Percentiles rank a stretch among this genome's conserved stretches.
Conservation (phyloP, 805 yeast genomes). For the Candida fluviatilis region DNA sequence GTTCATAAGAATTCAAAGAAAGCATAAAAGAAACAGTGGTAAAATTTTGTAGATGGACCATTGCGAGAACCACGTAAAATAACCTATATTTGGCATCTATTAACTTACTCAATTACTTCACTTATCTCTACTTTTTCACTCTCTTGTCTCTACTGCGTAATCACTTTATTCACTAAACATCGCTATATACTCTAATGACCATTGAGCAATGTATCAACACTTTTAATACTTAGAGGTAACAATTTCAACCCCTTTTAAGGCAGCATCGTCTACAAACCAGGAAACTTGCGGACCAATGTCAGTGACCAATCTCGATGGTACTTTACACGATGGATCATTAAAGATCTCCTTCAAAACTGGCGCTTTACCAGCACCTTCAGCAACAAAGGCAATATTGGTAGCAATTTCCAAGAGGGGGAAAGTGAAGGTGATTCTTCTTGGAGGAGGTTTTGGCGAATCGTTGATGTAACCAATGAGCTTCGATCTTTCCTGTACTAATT, state of each 20-base stretch:
- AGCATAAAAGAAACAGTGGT: too few relatives aligned
- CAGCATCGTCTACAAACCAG: conserved; percentile 86
- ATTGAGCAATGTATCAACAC: too few relatives aligned
- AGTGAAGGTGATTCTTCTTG: conserved; percentile 86
- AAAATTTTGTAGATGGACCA: too few relatives aligned
- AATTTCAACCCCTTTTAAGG: conserved; percentile 59
- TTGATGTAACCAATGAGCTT: conserved; percentile 58
- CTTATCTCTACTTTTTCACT: too few relatives aligned
- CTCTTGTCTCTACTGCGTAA: too few relatives aligned
- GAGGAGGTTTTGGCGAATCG: conserved; percentile 93
- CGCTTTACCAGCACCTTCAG: conserved; percentile 85
- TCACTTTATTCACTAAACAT: too few relatives aligned
- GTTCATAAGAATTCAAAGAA: too few relatives aligned
- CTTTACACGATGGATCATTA: conserved; percentile 38
- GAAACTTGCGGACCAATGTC: conserved; percentile 51
- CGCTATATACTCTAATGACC: too few relatives aligned
- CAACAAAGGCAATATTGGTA: conserved; percentile 67
- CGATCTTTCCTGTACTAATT: conserved; percentile 51
- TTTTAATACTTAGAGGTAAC: conserved; percentile 36
- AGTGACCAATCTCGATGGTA: conserved; percentile 79
- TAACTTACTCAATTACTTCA: too few relatives aligned
- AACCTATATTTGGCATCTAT: too few relatives aligned
- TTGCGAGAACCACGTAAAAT: too few relatives aligned
- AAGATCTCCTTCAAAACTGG: conserved; percentile 69
- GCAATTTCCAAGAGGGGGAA: conserved; percentile 65